Conservation (phyloP, 2,329 filamentous ascomycete species). For the Bertia moriformis region DNA sequence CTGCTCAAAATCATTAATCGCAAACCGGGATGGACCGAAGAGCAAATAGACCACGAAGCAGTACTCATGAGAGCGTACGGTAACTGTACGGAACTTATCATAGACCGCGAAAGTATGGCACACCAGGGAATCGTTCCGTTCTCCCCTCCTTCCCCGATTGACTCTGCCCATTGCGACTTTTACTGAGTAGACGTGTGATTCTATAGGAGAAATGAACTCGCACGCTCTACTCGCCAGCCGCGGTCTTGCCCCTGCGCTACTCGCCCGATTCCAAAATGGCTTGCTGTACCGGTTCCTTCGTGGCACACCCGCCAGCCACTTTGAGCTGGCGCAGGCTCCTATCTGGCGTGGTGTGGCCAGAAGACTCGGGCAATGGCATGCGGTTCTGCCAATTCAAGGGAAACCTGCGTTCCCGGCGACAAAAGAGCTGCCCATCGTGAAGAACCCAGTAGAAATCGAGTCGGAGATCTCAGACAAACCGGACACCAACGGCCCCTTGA, state of each 20-base stretch:
- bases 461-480: constrained; percentile 12
- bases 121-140: not conserved
- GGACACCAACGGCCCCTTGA: constrained; percentile 26
- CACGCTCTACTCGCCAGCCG: constrained; percentile 78
- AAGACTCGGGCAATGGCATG: constrained; percentile 86
- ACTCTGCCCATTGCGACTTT: not conserved
- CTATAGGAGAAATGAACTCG: constrained; percentile 38
- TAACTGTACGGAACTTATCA: constrained; percentile 82
- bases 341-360: constrained; percentile 75
- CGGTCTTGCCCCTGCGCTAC: constrained; percentile 69
- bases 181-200: not conserved
- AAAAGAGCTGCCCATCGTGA: not conserved
- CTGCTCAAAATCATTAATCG: constrained; percentile 1
- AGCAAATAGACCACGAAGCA: constrained; percentile 70
- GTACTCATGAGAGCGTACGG: constrained; percentile 87
- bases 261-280: constrained; percentile 89
- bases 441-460: not conserved
- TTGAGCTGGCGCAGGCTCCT: constrained; percentile 61
- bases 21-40: constrained; percentile 45
- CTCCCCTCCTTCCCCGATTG: not conserved
- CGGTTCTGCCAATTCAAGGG: constrained; percentile 44
- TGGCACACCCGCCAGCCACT: constrained; percentile 64
- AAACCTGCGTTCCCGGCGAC: too few relatives aligned
- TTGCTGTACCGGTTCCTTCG: constrained; percentile 86
- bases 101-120: constrained; percentile 67